These are phyloP conservation scores for Ophiocordyceps polyrhachis-furcata DNA, from an alignment of 2,329 filamentous ascomycete genomes.

Conservation along the genomic window DNA sequence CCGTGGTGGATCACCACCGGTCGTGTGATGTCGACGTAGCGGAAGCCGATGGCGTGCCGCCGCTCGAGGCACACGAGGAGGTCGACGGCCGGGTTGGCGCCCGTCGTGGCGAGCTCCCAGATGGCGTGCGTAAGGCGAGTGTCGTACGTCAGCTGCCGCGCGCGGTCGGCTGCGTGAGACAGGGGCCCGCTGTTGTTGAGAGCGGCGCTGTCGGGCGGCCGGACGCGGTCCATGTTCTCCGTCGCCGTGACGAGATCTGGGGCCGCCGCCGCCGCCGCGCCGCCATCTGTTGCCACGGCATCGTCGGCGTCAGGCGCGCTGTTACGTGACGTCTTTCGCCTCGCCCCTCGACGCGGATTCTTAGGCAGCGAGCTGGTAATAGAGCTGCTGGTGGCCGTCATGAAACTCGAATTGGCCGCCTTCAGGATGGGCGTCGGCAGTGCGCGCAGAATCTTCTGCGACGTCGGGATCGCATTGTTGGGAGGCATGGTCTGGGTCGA, in stretches of 20 bases:
- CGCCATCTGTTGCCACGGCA: slow-evolving; percentile 9
- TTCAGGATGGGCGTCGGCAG: slow-evolving; percentile 81
- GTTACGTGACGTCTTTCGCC: slow-evolving; percentile 31
- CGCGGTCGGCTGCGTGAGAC: slow-evolving; percentile 45
- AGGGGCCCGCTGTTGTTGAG: slow-evolving; percentile 21
- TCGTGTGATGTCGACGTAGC: slow-evolving; percentile 88
- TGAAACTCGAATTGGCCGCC: slow-evolving; percentile 88
- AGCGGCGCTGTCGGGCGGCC: slow-evolving; percentile 11
- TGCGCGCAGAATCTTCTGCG: slow-evolving; percentile 76
- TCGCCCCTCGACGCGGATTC: slow-evolving; percentile 32
- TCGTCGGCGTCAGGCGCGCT: slow-evolving; percentile 16
- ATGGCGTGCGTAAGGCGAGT: slow-evolving; percentile 76
- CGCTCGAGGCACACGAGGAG: slow-evolving; percentile 83
- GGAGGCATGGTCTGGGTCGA: slow-evolving; percentile 58
- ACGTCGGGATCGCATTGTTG: slow-evolving; percentile 72
- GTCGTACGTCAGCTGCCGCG: slow-evolving; percentile 62
- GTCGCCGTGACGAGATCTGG: slow-evolving; percentile 10
- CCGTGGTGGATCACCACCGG: slow-evolving; percentile 90
- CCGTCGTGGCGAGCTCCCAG: slow-evolving; percentile 80
- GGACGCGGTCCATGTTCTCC: slow-evolving; percentile 31
- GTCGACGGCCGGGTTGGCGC: slow-evolving; percentile 87
- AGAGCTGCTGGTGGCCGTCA: slow-evolving; percentile 76
- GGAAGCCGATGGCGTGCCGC: slow-evolving; percentile 79
- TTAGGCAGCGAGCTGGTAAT: slow-evolving; percentile 64
- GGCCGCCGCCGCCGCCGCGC: slow-evolving; percentile 7